Percentiles rank a stretch among this genome's conserved stretches.
phyloP scores from a whole-genome alignment of 1,284 basidiomycete species.

The Irpex sp. region DNA sequence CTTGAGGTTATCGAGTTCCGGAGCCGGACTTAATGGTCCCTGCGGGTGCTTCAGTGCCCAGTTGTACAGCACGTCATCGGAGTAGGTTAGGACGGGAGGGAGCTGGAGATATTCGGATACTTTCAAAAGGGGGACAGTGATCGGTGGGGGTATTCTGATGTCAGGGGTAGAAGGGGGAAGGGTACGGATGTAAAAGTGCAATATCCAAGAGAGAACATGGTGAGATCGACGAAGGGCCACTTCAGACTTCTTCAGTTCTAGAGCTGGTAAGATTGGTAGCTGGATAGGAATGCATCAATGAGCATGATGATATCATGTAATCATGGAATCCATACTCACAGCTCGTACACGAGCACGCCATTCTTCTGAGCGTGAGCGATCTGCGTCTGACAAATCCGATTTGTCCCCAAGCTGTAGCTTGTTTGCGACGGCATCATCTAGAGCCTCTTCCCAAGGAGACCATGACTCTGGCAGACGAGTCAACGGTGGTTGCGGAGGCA shows the following conservation, averaged over 20 bases:
- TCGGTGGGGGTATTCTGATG: conserved; percentile 64
- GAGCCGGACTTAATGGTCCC: conserved; percentile 20
- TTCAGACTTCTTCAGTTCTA: conserved; percentile 54
- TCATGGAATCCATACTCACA: conserved; percentile 36
- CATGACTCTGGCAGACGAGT: conserved; percentile 57
- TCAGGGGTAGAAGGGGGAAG: conserved; percentile 48
- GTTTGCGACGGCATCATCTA: conserved; percentile 47
- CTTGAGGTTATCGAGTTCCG: conserved; percentile 54
- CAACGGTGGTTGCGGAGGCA: conserved; percentile 81
- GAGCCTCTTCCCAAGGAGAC: conserved; percentile 68
- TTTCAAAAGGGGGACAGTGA: conserved; percentile 80
- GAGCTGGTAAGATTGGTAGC: conserved; percentile 50
- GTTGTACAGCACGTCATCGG: conserved; percentile 93
- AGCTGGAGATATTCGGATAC: conserved; percentile 76
- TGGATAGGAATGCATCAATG: conserved; percentile 13
- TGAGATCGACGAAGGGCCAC: conserved; percentile 78
- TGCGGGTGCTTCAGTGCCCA: conserved; percentile 53
- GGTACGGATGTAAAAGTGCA: conserved; percentile 89
- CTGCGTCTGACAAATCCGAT: conserved; percentile 37
- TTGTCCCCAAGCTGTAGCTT: conserved; percentile 58
- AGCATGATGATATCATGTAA: conserved; percentile 5
- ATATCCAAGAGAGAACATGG: conserved; percentile 79
- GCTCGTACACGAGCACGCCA: conserved; percentile 66
- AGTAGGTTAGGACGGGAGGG: conserved; percentile 90
- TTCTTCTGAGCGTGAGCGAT: conserved; percentile 40